phyloP scores from a whole-genome alignment of 2,329 filamentous ascomycete species.

The Colletotrichum brevisporum region DNA sequence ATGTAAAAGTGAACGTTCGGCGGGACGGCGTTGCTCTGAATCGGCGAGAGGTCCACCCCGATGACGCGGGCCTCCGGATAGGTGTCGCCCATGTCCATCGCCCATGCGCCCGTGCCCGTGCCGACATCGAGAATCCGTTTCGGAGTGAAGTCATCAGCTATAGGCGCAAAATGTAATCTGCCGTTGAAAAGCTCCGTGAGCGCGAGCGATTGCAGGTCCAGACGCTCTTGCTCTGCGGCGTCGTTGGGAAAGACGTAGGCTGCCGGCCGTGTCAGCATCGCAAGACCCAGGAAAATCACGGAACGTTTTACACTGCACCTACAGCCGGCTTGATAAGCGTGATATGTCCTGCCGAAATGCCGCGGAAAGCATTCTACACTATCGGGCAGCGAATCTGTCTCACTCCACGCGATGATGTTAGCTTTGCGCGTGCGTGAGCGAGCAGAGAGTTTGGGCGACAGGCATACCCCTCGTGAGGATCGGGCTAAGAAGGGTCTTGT shows the following conservation, averaged over 20 bases:
- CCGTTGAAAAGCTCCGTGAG: conserved; percentile 55
- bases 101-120: conserved; percentile 70
- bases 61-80: conserved; percentile 72
- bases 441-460: conserved; percentile 1
- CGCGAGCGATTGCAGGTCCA: conserved; percentile 56
- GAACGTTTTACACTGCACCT: conserved; percentile 43
- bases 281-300: too few relatives aligned
- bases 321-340: conserved; percentile 64
- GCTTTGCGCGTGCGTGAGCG: neutral
- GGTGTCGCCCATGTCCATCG: conserved; percentile 75
- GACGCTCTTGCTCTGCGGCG: conserved; percentile 55
- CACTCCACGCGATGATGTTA: conserved; percentile 29
- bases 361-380: conserved; percentile 58
- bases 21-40: conserved; percentile 76
- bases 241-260: conserved; percentile 65
- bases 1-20: conserved; percentile 82
- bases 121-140: conserved; percentile 58
- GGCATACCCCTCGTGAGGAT: conserved; percentile 40
- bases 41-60: conserved; percentile 77
- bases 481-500: conserved; percentile 28
- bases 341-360: conserved; percentile 62
- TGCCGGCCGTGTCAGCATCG: conserved; percentile 41
- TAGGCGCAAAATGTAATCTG: conserved; percentile 60
- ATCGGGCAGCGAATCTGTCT: conserved; percentile 56
- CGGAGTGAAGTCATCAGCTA: conserved; percentile 53